Conservation (phyloP, 495 filamentous ascomycete genomes). For the Penicillium pulvis region DNA sequence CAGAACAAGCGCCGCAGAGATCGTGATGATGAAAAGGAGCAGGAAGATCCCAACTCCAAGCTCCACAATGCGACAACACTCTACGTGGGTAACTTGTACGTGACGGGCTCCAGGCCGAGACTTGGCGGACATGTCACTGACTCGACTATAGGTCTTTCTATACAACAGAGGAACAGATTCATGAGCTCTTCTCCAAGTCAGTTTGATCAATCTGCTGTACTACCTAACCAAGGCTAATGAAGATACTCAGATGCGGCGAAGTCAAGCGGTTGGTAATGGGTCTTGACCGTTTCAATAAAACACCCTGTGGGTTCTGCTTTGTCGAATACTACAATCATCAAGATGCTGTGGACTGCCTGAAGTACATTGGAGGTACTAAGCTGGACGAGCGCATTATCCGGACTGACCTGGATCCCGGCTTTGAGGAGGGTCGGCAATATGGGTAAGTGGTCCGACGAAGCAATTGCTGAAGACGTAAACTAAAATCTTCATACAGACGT, state of each 20-base stretch:
- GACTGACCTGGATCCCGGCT: slow-evolving; percentile 95
- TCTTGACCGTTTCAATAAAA: slow-evolving; percentile 93
- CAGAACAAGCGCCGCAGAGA: slow-evolving; percentile 70
- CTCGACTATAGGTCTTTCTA: slow-evolving; percentile 81
- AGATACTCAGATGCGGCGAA: slow-evolving; percentile 71
- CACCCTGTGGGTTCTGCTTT: slow-evolving; percentile 98
- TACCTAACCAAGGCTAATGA: neutral
- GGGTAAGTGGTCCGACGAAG: slow-evolving; percentile 53
- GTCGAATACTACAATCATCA: slow-evolving; percentile 98
- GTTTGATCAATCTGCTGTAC: slow-evolving; percentile 7
- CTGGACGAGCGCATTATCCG: slow-evolving; percentile 95
- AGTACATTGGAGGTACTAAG: slow-evolving; percentile 98
- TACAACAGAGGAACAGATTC: slow-evolving; percentile 98
- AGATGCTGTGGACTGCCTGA: slow-evolving; percentile 95
- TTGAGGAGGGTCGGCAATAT: slow-evolving; percentile 94
- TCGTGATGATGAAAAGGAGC: slow-evolving; percentile 55
- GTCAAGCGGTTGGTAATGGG: slow-evolving; percentile 99
- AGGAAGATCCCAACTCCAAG: slow-evolving; percentile 64
- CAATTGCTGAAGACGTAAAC: neutral
- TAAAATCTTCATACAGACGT: slow-evolving; percentile 46
- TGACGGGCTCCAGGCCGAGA: slow-evolving; percentile 7
- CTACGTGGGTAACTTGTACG: slow-evolving; percentile 96
- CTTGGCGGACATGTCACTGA: slow-evolving; percentile 30
- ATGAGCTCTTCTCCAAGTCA: slow-evolving; percentile 91
- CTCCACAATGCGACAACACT: slow-evolving; percentile 88